Conservation (phyloP, 2,329 filamentous ascomycete species). For the Hypoxylon sp. region DNA sequence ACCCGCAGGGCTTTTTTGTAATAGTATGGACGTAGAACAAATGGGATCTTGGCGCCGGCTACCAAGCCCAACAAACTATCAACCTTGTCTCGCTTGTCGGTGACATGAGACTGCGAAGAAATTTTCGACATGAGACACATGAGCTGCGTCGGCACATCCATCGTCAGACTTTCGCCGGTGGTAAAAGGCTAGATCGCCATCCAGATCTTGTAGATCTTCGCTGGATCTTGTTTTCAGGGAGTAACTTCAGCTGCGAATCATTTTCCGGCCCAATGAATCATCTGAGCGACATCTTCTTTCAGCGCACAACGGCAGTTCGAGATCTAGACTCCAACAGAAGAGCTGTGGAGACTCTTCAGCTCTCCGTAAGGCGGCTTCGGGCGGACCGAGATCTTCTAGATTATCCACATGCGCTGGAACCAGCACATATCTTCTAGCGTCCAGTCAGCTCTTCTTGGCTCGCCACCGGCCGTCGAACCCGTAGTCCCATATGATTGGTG, state of each 20-base stretch:
- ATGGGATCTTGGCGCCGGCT: background rate
- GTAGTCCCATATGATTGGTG: constrained; percentile 5
- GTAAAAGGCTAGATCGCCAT: constrained; percentile 2
- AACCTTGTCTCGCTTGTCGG: background rate
- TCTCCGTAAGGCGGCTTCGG: constrained; percentile 7
- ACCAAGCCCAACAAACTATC: background rate
- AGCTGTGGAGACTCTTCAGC: background rate
- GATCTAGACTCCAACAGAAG: background rate
- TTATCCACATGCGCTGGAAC: constrained; percentile 28
- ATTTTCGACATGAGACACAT: constrained; percentile 1
- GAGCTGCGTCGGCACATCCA: background rate
- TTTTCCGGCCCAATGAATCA: background rate
- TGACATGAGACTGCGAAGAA: background rate
- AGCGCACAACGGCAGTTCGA: constrained; percentile 15
- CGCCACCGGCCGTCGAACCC: constrained; percentile 35
- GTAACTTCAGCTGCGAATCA: background rate
- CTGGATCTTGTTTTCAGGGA: background rate
- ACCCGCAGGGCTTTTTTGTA: background rate
- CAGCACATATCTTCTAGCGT: constrained; percentile 16
- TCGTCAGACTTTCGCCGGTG: background rate
- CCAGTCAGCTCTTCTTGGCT: constrained; percentile 27
- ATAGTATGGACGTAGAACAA: background rate
- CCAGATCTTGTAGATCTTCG: constrained; percentile 28
- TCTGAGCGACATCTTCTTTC: background rate
- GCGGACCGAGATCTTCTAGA: constrained; percentile 14